Base-by-base conservation (phyloP, 2,329 filamentous ascomycete species). In the Passalora sequoiae region DNA sequence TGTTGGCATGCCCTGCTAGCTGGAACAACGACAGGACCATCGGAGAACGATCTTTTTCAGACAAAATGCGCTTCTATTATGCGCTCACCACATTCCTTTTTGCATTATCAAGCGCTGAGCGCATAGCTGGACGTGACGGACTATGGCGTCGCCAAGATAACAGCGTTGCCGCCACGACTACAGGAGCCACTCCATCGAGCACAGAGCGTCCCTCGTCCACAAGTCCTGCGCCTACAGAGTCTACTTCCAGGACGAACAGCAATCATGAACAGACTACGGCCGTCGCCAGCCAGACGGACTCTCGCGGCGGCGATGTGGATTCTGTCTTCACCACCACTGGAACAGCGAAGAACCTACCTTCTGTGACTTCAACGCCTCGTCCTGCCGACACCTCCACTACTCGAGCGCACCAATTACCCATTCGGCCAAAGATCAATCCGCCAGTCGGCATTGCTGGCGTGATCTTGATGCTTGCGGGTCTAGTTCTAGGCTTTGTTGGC, bases 401-500 rank as follows among this genome's bases (percentile, higher is more conserved):
- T 20, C 24, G 43, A 17, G 19, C 19, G 4, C 44, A 46, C 13
- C 36, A 15, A 15, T 73, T 96, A 13, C 91, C 91, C 0, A 69
- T 95, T 24, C 59, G 77, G 17, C 89, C 91, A 0, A 67, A 65
- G 43, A 74, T 97, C 36, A 95, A 88, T 2, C 89, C 91, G 3
- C 88, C 83, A 29, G 81, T 87, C 66, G 86, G 81, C 3, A 77
- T 96, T 37, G 82, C 81, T 24, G 91, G 89, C 17, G 77, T 83
- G 15, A 71, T 96, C 38, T 72, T 97, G 47, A 73, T 97, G 31
- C 61, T 81, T 3, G 78, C 81, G 6, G 91, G 91, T n/a, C 59
- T 75, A 6, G 70, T 78, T 5, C 84, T 92, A 60, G 75, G 79
- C 6, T 66, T 95, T 15, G 76, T 94, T 53, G 89, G 89, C 1